phyloP scores from a whole-genome alignment of 345 rosid genomes.

The Melastoma malabathricum region DNA sequence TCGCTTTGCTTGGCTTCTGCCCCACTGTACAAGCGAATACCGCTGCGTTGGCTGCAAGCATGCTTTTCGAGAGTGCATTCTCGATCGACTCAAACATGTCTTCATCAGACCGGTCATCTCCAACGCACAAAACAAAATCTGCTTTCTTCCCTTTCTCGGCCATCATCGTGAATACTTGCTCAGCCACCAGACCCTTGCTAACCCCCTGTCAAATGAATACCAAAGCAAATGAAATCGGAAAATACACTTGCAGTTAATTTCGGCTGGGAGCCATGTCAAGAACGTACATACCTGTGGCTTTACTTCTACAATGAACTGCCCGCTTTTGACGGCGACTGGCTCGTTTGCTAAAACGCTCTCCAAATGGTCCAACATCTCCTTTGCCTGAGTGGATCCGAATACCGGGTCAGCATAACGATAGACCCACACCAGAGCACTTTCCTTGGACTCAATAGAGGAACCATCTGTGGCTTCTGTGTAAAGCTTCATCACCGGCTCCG shows the following conservation, averaged over 20 bases:
- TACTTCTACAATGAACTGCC: slow-evolving; percentile 47
- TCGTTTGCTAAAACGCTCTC: slow-evolving; percentile 49
- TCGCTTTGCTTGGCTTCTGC: slow-evolving; percentile 52
- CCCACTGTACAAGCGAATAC: slow-evolving; percentile 44
- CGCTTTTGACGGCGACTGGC: slow-evolving; percentile 50
- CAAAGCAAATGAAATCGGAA: background rate
- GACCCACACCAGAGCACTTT: slow-evolving; percentile 53
- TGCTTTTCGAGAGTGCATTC: slow-evolving; percentile 14
- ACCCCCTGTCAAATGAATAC: slow-evolving; percentile 24
- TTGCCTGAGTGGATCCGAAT: slow-evolving; percentile 48
- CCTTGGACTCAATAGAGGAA: slow-evolving; percentile 41
- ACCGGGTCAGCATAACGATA: slow-evolving; percentile 36
- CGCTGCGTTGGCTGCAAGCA: slow-evolving; percentile 21
- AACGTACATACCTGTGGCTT: slow-evolving; percentile 45
- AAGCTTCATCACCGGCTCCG: slow-evolving; percentile 43
- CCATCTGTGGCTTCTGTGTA: slow-evolving; percentile 54
- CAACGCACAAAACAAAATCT: slow-evolving; percentile 49
- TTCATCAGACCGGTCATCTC: slow-evolving; percentile 55
- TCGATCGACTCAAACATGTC: slow-evolving; percentile 48
- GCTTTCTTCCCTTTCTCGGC: slow-evolving; percentile 24
- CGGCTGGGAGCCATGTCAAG: background rate
- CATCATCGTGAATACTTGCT: slow-evolving; percentile 33
- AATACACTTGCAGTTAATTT: too few species aligned
- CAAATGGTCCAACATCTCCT: slow-evolving; percentile 53
- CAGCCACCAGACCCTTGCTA: slow-evolving; percentile 42